Evolutionary conservation across 2,329 filamentous ascomycete genomes (phyloP), one percentile per base, ranked within the genome.

Genomic region (Apiospora arundinis): DNA sequence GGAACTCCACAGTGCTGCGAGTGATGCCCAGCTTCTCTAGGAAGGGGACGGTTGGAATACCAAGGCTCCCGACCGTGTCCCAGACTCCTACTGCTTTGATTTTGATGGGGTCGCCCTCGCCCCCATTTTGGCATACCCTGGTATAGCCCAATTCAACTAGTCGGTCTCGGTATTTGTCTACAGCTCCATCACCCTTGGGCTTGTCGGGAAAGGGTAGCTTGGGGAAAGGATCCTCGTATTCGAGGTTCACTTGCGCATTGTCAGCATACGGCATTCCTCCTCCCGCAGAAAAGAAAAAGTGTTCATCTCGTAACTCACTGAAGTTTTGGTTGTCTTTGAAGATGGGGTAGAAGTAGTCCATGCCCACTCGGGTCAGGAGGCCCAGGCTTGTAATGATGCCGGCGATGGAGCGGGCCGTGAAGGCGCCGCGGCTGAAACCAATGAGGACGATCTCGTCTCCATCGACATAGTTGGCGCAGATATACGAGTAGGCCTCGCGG

Each of bases 401-500:
- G 1, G 86, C 86, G 5, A 89, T 83, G 4, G 86, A 88, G n/a
- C 88, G 83, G 2, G 84, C 87, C 0, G 87, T 90, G 74, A 89
- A 90, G 5, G 88, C 88, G 4, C 88, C 88, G 18, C 88, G 84
- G 1, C 87, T 90, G 81, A 88, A 90, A 3, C 88, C 88, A 40
- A 89, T 78, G 40, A 90, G 82, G 66, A 88, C 80, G 67, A 90
- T 88, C 73, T 89, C 85, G 73, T 90, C 88, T 2, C 87, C 87
- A 69, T 86, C 84, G 70, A 84, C 83, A 75, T 91, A 91, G 79
- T 91, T 92, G 75, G 87, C 85, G 70, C 88, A 90, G 2, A 91
- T 81, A 76, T 91, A 92, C 5, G 86, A 84, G 76, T 92, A 92
- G 1, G 89, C 87, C 77, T 91, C 89, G 16, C 89, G 86, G 69